Base-by-base conservation (phyloP, 2,329 filamentous ascomycete species). In the Aspergillus versicolor region DNA sequence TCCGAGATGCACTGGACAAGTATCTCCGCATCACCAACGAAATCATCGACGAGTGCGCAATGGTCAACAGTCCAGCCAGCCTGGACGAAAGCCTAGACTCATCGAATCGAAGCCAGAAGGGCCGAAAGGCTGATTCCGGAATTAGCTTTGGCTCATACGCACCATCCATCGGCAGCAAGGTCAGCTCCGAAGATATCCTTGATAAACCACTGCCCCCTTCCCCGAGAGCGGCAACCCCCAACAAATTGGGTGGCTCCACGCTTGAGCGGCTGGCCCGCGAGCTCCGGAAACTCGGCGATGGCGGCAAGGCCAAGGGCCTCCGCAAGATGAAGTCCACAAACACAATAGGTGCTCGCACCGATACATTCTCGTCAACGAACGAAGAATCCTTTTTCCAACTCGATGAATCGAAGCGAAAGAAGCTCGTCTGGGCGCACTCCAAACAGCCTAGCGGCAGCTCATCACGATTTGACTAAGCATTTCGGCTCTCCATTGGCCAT, bases 121-220 rank as follows among this genome's bases (percentile, higher is more conserved):
- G 75, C 38, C 80, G 84, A 65, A 87, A 86, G 71, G 82, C 81
- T 21, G 85, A 88, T 67, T 88, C 85, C 3, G 85, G 85, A 19
- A 81, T 87, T 57, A 86, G 84, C 70, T 86, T 87, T 64, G 77
- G 75, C 49, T 74, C 74, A 1, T 62, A 73, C 30, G 71, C 72
- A 30, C 71, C 75, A 19, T 77, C 75, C 9, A 74, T 74, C 27
- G 75, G 69, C 59, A 73, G 72, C 62, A 70, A 66, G 57, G 64
- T 51, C 50, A 69, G 69, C 48, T 68, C 59, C 32, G 68, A 71
- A 27, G 64, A 65, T 17, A 65, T 67, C 17, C 22, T 70, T 56
- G 74, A 80, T 64, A 75, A 79, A 63, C 75, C 75, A 42, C 71
- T 78, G 41, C 76, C 75, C 7, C 67, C 73, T 9, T 74, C 70